These are phyloP conservation scores for Phalaenopsis equestris DNA, from an alignment of 106 monocot genomes.

Conservation along the genomic window DNA sequence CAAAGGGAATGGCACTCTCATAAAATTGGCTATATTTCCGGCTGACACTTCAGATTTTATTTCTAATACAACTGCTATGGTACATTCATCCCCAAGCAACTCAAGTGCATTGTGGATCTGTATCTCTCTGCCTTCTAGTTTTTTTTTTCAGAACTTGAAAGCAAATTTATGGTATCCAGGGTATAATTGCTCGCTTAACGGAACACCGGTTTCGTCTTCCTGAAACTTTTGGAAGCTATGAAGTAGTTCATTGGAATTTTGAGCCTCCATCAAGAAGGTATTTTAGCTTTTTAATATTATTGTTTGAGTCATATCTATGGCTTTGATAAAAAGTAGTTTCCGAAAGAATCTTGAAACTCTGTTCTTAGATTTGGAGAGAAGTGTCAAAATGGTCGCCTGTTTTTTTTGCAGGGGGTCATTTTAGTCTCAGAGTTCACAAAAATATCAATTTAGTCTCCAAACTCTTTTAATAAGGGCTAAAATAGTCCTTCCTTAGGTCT, in stretches of 20 bases:
- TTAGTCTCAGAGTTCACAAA: too few relatives aligned
- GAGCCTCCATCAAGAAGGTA: constrained; percentile 75
- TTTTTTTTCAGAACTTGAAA: background rate
- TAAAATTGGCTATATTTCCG: constrained; percentile 71
- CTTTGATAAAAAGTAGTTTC: background rate
- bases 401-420: too few relatives aligned
- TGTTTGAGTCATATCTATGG: background rate
- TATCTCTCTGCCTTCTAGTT: background rate
- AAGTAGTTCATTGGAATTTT: constrained; percentile 80
- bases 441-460: too few relatives aligned
- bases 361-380: too few relatives aligned
- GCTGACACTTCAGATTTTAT: constrained; percentile 46
- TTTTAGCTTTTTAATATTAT: background rate
- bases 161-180: constrained; percentile 29
- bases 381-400: too few relatives aligned
- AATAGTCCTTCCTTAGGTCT: too few relatives aligned
- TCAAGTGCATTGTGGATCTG: background rate
- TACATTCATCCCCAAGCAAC: constrained; percentile 15
- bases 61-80: constrained; percentile 68
- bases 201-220: constrained; percentile 78
- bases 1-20: constrained; percentile 53
- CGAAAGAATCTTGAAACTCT: too few relatives aligned
- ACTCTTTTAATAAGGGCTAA: too few relatives aligned
- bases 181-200: constrained; percentile 74
- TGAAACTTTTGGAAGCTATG: constrained; percentile 74